These are phyloP conservation scores for Trifolium fragiferum DNA, from an alignment of 306 rosid species.

Conservation along the genomic window DNA sequence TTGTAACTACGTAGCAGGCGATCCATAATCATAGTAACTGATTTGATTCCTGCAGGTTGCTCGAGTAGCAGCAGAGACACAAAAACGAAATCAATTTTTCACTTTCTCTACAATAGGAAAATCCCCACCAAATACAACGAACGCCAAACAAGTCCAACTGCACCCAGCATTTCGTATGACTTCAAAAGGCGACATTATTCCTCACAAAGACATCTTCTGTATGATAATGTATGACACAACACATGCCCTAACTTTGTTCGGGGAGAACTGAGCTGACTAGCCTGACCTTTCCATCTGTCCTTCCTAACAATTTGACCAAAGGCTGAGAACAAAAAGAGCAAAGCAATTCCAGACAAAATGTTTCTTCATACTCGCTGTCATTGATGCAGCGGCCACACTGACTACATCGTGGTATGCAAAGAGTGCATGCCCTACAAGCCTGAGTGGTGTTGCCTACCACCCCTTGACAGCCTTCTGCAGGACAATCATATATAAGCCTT, in stretches of 20 bases:
- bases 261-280: conserved; percentile 36
- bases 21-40: conserved; percentile 26
- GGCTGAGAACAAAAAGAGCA: conserved; percentile 71
- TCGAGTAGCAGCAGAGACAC: conserved; percentile 35
- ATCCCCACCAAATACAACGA: conserved; percentile 29
- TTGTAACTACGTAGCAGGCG: conserved; percentile 6
- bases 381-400: conserved; percentile 84
- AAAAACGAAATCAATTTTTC: conserved; percentile 23
- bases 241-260: conserved; percentile 44
- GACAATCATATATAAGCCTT: conserved; percentile 92
- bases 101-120: conserved; percentile 33
- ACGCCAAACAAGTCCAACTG: conserved; percentile 39
- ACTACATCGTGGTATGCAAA: conserved; percentile 79
- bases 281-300: conserved; percentile 42
- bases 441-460: conserved; percentile 52
- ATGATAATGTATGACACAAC: conserved; percentile 38
- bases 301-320: conserved; percentile 47
- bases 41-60: conserved; percentile 32
- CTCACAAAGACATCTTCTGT: conserved; percentile 18
- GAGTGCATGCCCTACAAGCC: conserved; percentile 79
- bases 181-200: conserved; percentile 29
- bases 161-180: conserved; percentile 40
- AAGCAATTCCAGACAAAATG: conserved; percentile 78
- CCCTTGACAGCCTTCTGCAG: conserved; percentile 69
- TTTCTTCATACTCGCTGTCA: conserved; percentile 85